These are phyloP conservation scores for Sclerotiophoma versabilis DNA, from an alignment of 2,329 filamentous ascomycete genomes.

Conservation along the genomic window DNA sequence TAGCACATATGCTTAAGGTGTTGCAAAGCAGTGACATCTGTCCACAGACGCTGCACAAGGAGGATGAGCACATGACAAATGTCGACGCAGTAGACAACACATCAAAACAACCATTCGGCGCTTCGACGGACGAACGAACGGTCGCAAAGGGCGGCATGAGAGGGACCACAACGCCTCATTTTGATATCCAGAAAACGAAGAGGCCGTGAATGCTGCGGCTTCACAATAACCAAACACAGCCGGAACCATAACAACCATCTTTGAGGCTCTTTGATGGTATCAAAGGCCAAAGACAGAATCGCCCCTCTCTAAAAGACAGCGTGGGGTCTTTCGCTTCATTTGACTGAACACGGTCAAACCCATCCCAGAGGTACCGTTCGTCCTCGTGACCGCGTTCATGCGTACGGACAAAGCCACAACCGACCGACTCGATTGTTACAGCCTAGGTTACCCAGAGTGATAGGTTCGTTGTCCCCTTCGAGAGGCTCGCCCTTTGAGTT, in stretches of 20 bases:
- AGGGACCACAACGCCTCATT: not conserved
- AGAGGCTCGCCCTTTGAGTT: not conserved
- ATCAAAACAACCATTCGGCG: slow-evolving; percentile 1
- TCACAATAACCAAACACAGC: not conserved
- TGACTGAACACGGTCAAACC: slow-evolving; percentile 8
- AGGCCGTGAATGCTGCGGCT: not conserved
- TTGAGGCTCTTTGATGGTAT: not conserved
- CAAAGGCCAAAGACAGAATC: not conserved
- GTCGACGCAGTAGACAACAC: slow-evolving; percentile 4
- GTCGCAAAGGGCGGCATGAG: slow-evolving; percentile 1
- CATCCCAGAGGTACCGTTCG: slow-evolving; percentile 1
- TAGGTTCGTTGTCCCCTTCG: not conserved
- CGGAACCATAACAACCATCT: too few relatives aligned
- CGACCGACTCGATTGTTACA: slow-evolving; percentile 9
- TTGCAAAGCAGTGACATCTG: slow-evolving; percentile 5
- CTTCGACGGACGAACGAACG: not conserved
- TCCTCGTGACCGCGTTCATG: slow-evolving; percentile 3
- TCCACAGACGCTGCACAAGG: slow-evolving; percentile 12
- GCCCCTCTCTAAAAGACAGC: not conserved
- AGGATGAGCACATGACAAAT: slow-evolving; percentile 9
- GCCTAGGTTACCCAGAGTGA: not conserved
- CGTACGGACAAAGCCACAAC: slow-evolving; percentile 13
- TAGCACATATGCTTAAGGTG: slow-evolving; percentile 7
- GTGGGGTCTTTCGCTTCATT: slow-evolving; percentile 1
- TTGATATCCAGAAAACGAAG: not conserved